Percentiles rank a stretch among this genome's conserved stretches.
Conservation (phyloP, 139 green algal species). For the Coccomyxa sp. region DNA sequence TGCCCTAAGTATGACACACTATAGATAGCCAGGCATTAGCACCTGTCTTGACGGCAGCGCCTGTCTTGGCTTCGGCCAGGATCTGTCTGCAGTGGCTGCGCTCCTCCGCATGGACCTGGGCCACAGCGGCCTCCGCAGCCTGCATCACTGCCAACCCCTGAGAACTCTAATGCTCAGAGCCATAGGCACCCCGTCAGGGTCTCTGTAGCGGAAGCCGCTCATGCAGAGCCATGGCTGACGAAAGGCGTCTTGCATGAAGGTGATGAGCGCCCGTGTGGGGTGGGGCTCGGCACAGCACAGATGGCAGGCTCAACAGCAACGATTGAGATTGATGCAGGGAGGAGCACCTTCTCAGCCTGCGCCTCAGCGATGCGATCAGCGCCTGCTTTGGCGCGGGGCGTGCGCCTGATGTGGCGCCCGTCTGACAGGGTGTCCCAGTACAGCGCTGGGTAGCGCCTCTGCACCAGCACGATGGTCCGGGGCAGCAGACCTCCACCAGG, state of each 20-base stretch:
- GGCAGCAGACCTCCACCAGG: constrained; percentile 26
- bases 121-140: too few species aligned
- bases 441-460: constrained; percentile 20
- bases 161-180: too few species aligned
- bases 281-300: background rate
- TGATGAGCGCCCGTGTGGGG: background rate
- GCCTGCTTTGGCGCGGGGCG: background rate
- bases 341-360: background rate
- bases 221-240: background rate
- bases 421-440: constrained; percentile 7
- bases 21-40: too few species aligned
- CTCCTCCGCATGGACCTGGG: too few species aligned
- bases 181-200: background rate
- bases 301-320: background rate
- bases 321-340: background rate
- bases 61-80: too few species aligned
- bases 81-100: too few species aligned
- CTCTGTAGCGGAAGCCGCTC: background rate
- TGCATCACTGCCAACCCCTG: too few species aligned
- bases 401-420: constrained; percentile 4
- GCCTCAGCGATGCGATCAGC: background rate
- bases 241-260: background rate
- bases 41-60: too few species aligned
- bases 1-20: too few species aligned
- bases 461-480: constrained; percentile 37